These are phyloP conservation scores for Boehmeria nivea DNA, from an alignment of 306 rosid species.

Conservation along the genomic window DNA sequence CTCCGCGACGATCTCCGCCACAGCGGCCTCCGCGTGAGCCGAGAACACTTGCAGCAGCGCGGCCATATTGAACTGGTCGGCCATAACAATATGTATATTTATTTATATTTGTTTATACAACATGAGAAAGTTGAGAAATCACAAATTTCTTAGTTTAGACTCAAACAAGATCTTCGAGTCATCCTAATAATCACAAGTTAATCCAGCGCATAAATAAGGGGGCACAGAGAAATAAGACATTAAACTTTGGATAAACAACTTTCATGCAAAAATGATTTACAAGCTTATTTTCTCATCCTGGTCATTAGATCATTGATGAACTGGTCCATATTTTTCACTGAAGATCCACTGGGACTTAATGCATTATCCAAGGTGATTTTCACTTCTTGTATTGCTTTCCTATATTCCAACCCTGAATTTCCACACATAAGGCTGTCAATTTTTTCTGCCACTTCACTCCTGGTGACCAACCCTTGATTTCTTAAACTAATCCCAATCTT, in stretches of 20 bases:
- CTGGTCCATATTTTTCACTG: constrained; percentile 28
- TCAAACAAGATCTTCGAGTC: no score
- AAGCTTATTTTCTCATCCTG: background rate
- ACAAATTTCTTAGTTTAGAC: no score
- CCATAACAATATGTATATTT: no score
- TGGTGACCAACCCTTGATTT: constrained; percentile 2
- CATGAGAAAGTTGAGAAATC: no score
- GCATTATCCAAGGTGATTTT: constrained; percentile 36
- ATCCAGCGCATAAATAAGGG: no score
- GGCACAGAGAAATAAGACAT: no score
- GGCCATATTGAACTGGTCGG: constrained; percentile 44
- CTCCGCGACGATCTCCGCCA: constrained; percentile 23
- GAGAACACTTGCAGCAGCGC: constrained; percentile 36
- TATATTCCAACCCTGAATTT: constrained; percentile 23
- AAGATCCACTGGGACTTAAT: constrained; percentile 34
- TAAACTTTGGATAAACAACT: no score
- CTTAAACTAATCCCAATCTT: constrained; percentile 42
- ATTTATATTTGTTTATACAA: no score
- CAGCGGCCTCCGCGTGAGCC: constrained; percentile 36
- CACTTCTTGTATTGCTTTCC: constrained; percentile 22
- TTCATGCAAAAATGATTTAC: no score
- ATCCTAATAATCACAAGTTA: no score
- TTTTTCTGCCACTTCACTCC: constrained; percentile 29
- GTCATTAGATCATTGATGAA: constrained; percentile 31
- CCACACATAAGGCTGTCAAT: constrained; percentile 37